Percentiles rank a stretch among this genome's conserved stretches.
Evolutionary conservation across 176 grass and related monocot genomes (phyloP).

Genomic region (Hsuehochloa calcarea): DNA sequence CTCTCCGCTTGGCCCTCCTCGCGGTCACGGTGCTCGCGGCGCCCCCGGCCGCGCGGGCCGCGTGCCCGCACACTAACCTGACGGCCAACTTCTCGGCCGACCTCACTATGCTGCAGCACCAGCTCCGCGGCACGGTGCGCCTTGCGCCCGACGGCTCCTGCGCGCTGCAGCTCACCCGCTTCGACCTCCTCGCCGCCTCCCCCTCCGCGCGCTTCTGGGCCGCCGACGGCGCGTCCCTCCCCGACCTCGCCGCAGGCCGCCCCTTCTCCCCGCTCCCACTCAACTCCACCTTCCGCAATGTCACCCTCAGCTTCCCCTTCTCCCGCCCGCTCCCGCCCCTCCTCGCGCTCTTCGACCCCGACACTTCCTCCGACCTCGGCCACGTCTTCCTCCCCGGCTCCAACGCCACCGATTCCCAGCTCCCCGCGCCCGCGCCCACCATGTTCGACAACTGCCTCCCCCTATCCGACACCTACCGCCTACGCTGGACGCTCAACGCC

Average conservation of each 20-base stretch:
- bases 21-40: not conserved
- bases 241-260: slow-evolving; percentile 53
- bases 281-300: slow-evolving; percentile 64
- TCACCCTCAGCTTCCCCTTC: slow-evolving; percentile 49
- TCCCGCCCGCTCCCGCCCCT: slow-evolving; percentile 54
- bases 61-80: slow-evolving; percentile 63
- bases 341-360: slow-evolving; percentile 79
- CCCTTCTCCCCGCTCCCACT: slow-evolving; percentile 62
- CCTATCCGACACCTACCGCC: slow-evolving; percentile 62
- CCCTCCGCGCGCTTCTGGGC: slow-evolving; percentile 75
- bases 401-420: not conserved
- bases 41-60: not conserved
- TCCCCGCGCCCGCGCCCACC: slow-evolving; percentile 41
- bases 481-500: slow-evolving; percentile 83
- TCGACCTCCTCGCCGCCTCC: slow-evolving; percentile 96
- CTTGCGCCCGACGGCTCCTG: slow-evolving; percentile 51
- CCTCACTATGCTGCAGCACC: slow-evolving; percentile 92
- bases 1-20: not conserved
- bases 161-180: slow-evolving; percentile 62
- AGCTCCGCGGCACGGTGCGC: slow-evolving; percentile 78
- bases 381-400: slow-evolving; percentile 54
- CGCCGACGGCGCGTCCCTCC: slow-evolving; percentile 40
- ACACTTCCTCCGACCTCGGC: slow-evolving; percentile 87
- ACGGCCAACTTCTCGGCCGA: slow-evolving; percentile 56
- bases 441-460: slow-evolving; percentile 89